phyloP scores from a whole-genome alignment of 2,329 filamentous ascomycete genomes.

The Ophiostoma himal-ulmi region DNA sequence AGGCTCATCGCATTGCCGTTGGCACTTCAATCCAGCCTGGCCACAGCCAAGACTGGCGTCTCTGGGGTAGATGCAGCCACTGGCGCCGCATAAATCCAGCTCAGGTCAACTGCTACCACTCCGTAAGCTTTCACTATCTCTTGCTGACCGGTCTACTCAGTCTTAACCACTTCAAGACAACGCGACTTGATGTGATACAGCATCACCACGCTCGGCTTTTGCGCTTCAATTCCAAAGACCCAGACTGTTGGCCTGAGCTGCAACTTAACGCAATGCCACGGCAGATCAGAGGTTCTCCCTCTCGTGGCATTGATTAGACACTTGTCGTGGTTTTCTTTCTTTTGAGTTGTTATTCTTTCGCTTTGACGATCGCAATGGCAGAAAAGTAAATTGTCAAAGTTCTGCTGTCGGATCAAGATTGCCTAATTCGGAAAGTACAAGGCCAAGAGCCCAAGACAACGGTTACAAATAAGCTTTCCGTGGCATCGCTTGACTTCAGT shows the following conservation, averaged over 20 bases:
- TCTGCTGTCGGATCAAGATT: neutral
- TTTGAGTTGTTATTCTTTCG: neutral
- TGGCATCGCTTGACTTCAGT: neutral
- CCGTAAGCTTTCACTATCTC: neutral
- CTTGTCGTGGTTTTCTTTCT: neutral
- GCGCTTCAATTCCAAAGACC: neutral
- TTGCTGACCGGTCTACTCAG: neutral
- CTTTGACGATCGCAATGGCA: neutral
- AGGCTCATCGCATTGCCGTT: neutral
- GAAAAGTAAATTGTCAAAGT: neutral
- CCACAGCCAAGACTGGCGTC: neutral
- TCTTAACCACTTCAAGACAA: neutral
- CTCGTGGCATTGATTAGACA: neutral
- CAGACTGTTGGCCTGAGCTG: neutral
- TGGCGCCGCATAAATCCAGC: neutral
- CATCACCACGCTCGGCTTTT: neutral
- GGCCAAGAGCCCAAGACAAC: neutral
- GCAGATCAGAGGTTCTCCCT: neutral
- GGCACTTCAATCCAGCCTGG: neutral
- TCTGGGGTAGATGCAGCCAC: neutral
- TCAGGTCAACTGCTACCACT: neutral
- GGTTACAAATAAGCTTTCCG: constrained; percentile 1
- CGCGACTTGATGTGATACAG: neutral
- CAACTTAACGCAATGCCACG: neutral
- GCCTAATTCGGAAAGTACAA: neutral